Evolutionary conservation across 2,329 filamentous ascomycete genomes (phyloP), one percentile per base, ranked within the genome.

Genomic region (Colletotrichum sp.): DNA sequence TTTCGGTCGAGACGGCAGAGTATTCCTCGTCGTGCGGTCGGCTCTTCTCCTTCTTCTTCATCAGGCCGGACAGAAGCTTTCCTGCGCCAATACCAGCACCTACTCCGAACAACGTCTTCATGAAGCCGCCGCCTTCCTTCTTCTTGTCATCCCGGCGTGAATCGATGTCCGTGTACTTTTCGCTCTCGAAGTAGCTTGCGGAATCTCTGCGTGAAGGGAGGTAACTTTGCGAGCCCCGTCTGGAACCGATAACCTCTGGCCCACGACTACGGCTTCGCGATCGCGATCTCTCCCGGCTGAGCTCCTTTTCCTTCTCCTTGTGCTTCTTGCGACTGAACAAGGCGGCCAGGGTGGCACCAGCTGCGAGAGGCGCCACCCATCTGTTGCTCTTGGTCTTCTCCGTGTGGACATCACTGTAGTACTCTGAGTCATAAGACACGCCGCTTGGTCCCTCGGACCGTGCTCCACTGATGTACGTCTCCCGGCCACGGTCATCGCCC

Each of bases 61-160:
- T 89, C 66, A 92, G 86, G 60, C 87, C 91, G 76, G 91, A 92
- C 5, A 90, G 87, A 18, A 95, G 83, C 34, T 91, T 91, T 22
- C 90, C 91, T 9, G 90, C 92, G 22, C 93, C 94, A 3, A 93
- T 82, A 7, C 90, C 86, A 1, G 91, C 93, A 16, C 91, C 93
- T 27, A 91, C 86, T 61, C 90, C 89, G 16, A 93, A 82, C 3
- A 95, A 75, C 68, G 89, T 91, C 79, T 90, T 90, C 82, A 92
- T 89, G 78, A 94, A 88, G 10, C 92, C 91, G 22, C 90, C 89
- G 6, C 87, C 86, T 48, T 86, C 43, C n/a, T 52, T 83, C 73
- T 81, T 83, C 79, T 82, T 80, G 78, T 70, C 80, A 78, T 43
- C 83, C 87, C 28, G 85, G 85, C 32, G 78, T 65, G 61, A 80